Percentiles rank a stretch among this genome's conserved stretches.
Conservation (phyloP, 2,329 filamentous ascomycete genomes). For the Drechslerella coelobrocha region DNA sequence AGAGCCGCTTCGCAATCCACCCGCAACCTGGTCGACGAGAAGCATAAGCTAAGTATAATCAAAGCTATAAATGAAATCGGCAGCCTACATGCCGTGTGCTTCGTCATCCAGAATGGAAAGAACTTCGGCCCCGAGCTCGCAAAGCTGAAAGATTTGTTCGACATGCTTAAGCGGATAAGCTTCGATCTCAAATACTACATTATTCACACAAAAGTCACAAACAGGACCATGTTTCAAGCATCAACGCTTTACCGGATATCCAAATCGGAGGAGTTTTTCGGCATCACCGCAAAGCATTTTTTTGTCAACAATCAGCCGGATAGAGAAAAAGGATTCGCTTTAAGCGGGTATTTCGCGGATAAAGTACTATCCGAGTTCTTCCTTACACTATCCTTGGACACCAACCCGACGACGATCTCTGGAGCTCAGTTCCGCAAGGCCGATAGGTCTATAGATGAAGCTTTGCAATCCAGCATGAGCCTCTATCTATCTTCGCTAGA, state of each 20-base stretch:
- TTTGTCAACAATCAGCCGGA: slow-evolving; percentile 26
- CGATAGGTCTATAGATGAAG: background rate
- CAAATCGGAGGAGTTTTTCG: slow-evolving; percentile 18
- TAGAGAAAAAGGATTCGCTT: background rate
- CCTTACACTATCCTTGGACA: slow-evolving; percentile 1
- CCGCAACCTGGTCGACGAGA: slow-evolving; percentile 14
- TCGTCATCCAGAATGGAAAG: slow-evolving; percentile 21
- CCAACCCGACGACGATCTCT: background rate
- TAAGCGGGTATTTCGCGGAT: slow-evolving; percentile 19
- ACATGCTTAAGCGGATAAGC: slow-evolving; percentile 4
- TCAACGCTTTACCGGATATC: slow-evolving; percentile 8
- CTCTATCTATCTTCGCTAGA: slow-evolving; percentile 7
- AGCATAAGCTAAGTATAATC: slow-evolving; percentile 11
- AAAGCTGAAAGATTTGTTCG: slow-evolving; percentile 9
- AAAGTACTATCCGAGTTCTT: slow-evolving; percentile 19
- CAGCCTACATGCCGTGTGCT: slow-evolving; percentile 13
- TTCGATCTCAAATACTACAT: slow-evolving; percentile 22
- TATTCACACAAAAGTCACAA: slow-evolving; percentile 25
- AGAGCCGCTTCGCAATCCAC: slow-evolving; percentile 11
- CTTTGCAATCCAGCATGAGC: background rate
- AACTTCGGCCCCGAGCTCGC: slow-evolving; percentile 18
- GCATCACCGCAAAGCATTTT: slow-evolving; percentile 15
- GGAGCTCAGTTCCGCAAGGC: slow-evolving; percentile 3
- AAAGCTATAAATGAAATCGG: slow-evolving; percentile 1
- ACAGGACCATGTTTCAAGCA: slow-evolving; percentile 24